Evolutionary conservation across 768 basidiomycete genomes (phyloP).

Genomic region (Russula emetica): DNA sequence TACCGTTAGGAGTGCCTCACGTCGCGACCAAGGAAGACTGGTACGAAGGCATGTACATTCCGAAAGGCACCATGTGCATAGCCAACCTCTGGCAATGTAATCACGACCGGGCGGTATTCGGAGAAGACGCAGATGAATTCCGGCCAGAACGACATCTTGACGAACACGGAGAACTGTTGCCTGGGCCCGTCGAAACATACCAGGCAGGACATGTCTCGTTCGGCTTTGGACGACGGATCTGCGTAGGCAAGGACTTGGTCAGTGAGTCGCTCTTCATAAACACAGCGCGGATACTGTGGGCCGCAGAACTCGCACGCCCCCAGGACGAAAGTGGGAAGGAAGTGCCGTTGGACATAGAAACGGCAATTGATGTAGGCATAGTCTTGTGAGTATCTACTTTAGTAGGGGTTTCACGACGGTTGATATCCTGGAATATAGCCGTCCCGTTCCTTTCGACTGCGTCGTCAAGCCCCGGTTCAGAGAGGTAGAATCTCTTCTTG

Average conservation of each 20-base stretch:
- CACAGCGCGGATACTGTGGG: conserved; percentile 26
- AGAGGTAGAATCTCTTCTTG: conserved; percentile 12
- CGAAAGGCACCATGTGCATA: conserved; percentile 36
- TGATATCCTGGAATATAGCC: conserved; percentile 6
- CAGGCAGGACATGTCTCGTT: conserved; percentile 21
- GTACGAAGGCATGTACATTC: conserved; percentile 34
- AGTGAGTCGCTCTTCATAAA: conserved; percentile 27
- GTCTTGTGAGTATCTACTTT: not conserved
- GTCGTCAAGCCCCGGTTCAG: conserved; percentile 25
- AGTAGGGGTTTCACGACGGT: not conserved
- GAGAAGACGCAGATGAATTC: conserved; percentile 26
- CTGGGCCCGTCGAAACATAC: not conserved
- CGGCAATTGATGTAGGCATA: not conserved
- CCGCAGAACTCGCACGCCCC: conserved; percentile 16
- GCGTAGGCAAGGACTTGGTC: conserved; percentile 26
- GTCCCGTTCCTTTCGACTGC: conserved; percentile 25
- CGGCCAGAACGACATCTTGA: conserved; percentile 25
- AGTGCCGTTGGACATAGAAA: not conserved
- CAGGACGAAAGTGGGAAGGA: conserved; percentile 18
- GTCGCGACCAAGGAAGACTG: conserved; percentile 30
- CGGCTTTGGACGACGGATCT: conserved; percentile 26
- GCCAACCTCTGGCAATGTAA: conserved; percentile 28
- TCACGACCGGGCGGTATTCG: conserved; percentile 15
- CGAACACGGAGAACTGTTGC: not conserved
- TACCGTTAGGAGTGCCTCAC: not conserved